Evolutionary conservation across 306 rosid species (phyloP), one percentile per base, ranked within the genome.

Genomic region (Prunus salicina): DNA sequence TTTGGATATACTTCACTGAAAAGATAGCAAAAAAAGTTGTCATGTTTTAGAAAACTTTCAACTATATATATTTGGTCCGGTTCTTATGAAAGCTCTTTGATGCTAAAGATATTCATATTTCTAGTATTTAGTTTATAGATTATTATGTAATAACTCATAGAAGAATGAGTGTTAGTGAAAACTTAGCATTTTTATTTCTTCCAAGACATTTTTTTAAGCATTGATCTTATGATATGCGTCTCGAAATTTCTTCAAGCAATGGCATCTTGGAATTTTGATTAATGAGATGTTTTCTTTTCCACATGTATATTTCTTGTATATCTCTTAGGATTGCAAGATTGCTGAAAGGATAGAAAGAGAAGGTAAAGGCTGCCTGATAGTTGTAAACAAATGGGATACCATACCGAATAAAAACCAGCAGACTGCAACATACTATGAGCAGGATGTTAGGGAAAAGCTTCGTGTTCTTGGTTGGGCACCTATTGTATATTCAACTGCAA

Each of bases 361-460:
- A 88, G 98, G 97, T 64, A 95, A 95, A 76, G 97, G 96, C 67
- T 95, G 97, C 81, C 87, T 95, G 81, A 89, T 95, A 57, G 98
- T 92, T 60, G 98, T 95, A 43, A 92, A 95, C 84, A 95, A 95
- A 82, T 95, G 98, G 98, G 98, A 95, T 82, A 95, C 97, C 16
- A 89, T 92, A 84, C 95, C 97, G 18, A 88, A 92, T 80, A 95
- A 95, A 78, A 90, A 92, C 76, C 98, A 92, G 82, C 96, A 92
- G 93, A 92, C 96, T 56, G 92, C 97, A 38, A 71, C 85, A 74
- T 84, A 85, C 82, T 92, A 95, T 57, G 97, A 95, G 83, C 88
- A 92, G 82, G 98, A 90, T 88, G 93, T 95, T 81, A 85, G 97
- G 81, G 93, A 95, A 81, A 95, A 92, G 88, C 91, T 95, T 57